Base-by-base conservation (phyloP, 352 stramenopile genomes). In the Globisporangium okanoganense region DNA sequence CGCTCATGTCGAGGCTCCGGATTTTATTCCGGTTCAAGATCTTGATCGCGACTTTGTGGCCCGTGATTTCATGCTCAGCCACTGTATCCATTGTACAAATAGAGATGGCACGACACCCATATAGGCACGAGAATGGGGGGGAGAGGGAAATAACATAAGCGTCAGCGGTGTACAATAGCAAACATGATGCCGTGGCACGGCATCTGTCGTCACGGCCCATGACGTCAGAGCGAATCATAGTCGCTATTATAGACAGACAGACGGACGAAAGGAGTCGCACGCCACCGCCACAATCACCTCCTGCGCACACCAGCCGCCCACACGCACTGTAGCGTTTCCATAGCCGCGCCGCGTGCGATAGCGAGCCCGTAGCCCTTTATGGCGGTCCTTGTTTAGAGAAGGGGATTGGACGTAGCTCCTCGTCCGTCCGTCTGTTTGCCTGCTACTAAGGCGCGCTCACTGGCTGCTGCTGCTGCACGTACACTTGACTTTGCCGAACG, bases 1-100 rank as follows among this genome's bases (percentile, higher is more conserved):
- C 97, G 72, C 96, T 94, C 97, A 99, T 99, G 68, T 98, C 96
- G 31, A 99, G 85, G 60, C 97, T 92, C 59, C 97, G 97, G 78
- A 99, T 99, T 69, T 99, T 99, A 64, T 92, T 94, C 67, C 98
- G 97, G 79, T 99, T 99, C 18, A 99, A 76, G 67, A 99, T 99
- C 82, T 99, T 99, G 54, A 99, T 98, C 36, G 98, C 98, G 27
- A 99, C 98, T 70, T 99, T 99, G 67, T 99, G 93, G 29, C 96
- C 94, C 56, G 98, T 99, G 65, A 98, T 92, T 57, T 98, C 89
- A 85, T 99, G 98, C 49, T 98, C 97, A 6, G 96, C 98, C 61
- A 99, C 89, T 98, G 33, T 54, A 22, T 40, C 56, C 9, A 62
- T 43, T 13, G 36, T 43, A 50, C 44, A 20, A 49, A 29, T 2